phyloP scores from a whole-genome alignment of 2,329 filamentous ascomycete genomes.

The Tolypocladium guangdongense region DNA sequence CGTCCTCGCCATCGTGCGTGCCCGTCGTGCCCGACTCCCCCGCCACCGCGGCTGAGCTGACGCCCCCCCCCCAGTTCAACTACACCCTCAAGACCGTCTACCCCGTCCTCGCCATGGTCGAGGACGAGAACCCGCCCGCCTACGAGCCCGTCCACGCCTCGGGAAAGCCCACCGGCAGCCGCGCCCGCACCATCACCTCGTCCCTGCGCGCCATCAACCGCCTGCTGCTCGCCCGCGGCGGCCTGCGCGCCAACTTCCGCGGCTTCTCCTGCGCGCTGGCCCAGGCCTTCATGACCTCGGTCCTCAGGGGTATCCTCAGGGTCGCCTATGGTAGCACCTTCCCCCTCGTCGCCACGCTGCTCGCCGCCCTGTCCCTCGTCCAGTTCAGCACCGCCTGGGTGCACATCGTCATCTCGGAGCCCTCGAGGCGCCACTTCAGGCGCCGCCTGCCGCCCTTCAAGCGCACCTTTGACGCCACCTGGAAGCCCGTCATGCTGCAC shows the following conservation, averaged over 20 bases:
- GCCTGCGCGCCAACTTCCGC: conserved; percentile 57
- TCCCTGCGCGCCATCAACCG: conserved; percentile 40
- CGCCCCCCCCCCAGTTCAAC: conserved; percentile 21
- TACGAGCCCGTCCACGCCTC: conserved; percentile 34
- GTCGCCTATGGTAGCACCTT: conserved; percentile 32
- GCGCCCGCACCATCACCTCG: conserved; percentile 32
- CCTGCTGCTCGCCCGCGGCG: conserved; percentile 50
- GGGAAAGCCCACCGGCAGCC: conserved; percentile 23
- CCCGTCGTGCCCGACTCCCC: no score
- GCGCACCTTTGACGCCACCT: conserved; percentile 56
- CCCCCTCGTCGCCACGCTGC: conserved; percentile 30
- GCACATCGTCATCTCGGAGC: conserved; percentile 70
- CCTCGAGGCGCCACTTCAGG: conserved; percentile 53
- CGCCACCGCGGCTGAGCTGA: background rate
- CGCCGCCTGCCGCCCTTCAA: conserved; percentile 57
- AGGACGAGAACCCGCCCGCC: conserved; percentile 44
- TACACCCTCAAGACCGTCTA: conserved; percentile 42
- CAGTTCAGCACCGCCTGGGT: conserved; percentile 71
- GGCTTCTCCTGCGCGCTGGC: conserved; percentile 45
- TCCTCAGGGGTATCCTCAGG: conserved; percentile 34
- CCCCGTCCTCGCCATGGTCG: conserved; percentile 45
- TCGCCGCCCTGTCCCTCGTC: conserved; percentile 50
- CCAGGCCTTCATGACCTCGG: conserved; percentile 19
- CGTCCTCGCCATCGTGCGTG: conserved; percentile 29
- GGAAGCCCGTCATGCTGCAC: conserved; percentile 52